phyloP scores from a whole-genome alignment of 1,139 yeast species.

The Pichia sp. region DNA sequence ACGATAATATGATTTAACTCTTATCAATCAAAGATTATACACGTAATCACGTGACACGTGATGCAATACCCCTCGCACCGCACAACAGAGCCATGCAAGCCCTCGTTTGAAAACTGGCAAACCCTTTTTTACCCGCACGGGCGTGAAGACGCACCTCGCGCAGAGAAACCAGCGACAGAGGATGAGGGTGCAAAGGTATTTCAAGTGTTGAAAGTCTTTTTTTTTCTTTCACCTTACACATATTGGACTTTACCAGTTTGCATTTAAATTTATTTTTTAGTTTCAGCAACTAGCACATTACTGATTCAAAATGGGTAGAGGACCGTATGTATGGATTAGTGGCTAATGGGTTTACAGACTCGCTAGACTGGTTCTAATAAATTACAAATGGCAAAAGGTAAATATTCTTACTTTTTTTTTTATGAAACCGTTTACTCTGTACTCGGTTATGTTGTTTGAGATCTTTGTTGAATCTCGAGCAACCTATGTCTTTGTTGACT shows the following conservation, averaged over 20 bases:
- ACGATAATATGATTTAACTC: too few species aligned
- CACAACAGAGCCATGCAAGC: not conserved
- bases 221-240: too few species aligned
- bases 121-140: not conserved
- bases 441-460: slow-evolving; percentile 5
- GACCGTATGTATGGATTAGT: slow-evolving; percentile 62
- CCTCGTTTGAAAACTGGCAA: not conserved
- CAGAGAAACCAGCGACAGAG: not conserved
- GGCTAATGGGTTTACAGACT: not conserved
- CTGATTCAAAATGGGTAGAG: slow-evolving; percentile 76
- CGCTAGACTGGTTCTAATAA: not conserved
- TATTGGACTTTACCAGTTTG: too few species aligned
- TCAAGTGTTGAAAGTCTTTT: not conserved
- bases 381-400: slow-evolving; percentile 7
- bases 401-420: slow-evolving; percentile 9
- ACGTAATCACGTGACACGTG: not conserved
- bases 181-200: not conserved
- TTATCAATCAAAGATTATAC: not conserved
- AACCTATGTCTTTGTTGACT: slow-evolving; percentile 15
- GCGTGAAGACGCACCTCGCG: slow-evolving; percentile 1
- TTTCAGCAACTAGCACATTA: slow-evolving; percentile 5
- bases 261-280: not conserved
- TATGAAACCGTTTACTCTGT: not conserved
- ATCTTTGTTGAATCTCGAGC: slow-evolving; percentile 8
- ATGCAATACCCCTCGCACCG: slow-evolving; percentile 13